Percentiles rank a stretch among this genome's conserved stretches.
phyloP scores from a whole-genome alignment of 805 yeast species.

The Candida silvatica region DNA sequence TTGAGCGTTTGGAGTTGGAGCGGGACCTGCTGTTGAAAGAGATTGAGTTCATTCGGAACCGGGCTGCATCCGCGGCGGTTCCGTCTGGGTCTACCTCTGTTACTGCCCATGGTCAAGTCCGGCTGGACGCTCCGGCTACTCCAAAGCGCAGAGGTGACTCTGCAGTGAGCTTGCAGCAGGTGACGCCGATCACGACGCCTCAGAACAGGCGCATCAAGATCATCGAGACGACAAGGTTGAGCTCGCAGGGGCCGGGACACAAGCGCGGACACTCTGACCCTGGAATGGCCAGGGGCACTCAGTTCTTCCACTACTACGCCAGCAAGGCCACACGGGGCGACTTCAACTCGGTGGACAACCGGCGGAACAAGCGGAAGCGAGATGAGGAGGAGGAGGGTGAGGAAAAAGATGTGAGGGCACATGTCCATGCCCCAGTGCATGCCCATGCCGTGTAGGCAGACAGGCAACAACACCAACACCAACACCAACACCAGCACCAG shows the following conservation, averaged over 20 bases:
- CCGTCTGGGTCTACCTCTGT: background rate
- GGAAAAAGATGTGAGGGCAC: conserved; percentile 1
- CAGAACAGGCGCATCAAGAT: background rate
- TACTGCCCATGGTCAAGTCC: background rate
- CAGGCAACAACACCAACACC: no score
- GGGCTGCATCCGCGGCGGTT: background rate
- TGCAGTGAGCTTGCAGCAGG: no score
- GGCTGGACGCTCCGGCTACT: no score
- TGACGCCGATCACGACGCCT: conserved; percentile 4
- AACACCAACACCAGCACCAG: no score
- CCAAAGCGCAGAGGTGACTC: no score
- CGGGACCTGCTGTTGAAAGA: conserved; percentile 17
- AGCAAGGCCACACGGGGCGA: conserved; percentile 8
- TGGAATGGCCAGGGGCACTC: conserved; percentile 3
- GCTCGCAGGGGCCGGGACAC: background rate
- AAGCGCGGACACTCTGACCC: background rate
- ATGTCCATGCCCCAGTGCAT: no score
- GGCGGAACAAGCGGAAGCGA: conserved; percentile 14
- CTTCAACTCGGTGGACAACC: conserved; percentile 12
- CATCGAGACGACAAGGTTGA: background rate
- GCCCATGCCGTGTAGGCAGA: no score
- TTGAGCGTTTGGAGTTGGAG: conserved; percentile 16
- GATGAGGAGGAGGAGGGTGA: no score
- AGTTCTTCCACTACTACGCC: conserved; percentile 17
- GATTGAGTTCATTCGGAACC: conserved; percentile 15